Conservation (phyloP, 2,329 filamentous ascomycete species). For the Ceratocystis huliohia region DNA sequence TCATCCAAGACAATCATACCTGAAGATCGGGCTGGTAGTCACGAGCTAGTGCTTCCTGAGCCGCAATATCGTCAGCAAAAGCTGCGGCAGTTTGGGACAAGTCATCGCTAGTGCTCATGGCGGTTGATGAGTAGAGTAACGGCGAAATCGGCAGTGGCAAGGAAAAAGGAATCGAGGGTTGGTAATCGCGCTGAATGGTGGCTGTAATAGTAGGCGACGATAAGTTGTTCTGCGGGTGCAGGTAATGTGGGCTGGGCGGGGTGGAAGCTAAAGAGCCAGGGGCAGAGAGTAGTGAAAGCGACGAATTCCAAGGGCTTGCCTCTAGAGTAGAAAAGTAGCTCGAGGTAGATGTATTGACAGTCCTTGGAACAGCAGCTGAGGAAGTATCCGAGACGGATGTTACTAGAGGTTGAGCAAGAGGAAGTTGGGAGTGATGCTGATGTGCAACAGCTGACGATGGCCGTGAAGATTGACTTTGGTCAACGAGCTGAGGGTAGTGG, state of each 20-base stretch:
- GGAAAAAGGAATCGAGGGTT: slow-evolving; percentile 8
- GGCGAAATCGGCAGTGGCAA: slow-evolving; percentile 15
- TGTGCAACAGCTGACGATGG: neutral
- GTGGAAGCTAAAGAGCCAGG: slow-evolving; percentile 10
- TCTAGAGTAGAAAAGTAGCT: slow-evolving; percentile 15
- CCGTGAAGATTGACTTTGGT: neutral
- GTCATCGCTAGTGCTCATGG: slow-evolving; percentile 29
- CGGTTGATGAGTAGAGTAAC: slow-evolving; percentile 22
- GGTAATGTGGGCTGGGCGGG: neutral
- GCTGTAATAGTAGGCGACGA: slow-evolving; percentile 6
- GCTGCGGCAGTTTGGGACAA: slow-evolving; percentile 22
- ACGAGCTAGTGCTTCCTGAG: slow-evolving; percentile 48
- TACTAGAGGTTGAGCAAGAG: neutral
- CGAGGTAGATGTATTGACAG: neutral
- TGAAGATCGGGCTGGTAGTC: slow-evolving; percentile 46
- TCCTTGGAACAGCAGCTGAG: neutral
- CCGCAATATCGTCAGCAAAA: slow-evolving; percentile 35
- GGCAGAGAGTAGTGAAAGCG: slow-evolving; percentile 8
- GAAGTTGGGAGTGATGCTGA: slow-evolving; percentile 7
- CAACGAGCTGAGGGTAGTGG: slow-evolving; percentile 5
- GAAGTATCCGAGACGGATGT: neutral
- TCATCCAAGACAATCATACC: slow-evolving; percentile 31
- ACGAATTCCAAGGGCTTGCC: slow-evolving; percentile 8
- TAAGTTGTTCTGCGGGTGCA: slow-evolving; percentile 12
- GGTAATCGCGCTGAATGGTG: neutral